phyloP scores from a whole-genome alignment of 768 basidiomycete genomes.

The Mycena capillaripes region DNA sequence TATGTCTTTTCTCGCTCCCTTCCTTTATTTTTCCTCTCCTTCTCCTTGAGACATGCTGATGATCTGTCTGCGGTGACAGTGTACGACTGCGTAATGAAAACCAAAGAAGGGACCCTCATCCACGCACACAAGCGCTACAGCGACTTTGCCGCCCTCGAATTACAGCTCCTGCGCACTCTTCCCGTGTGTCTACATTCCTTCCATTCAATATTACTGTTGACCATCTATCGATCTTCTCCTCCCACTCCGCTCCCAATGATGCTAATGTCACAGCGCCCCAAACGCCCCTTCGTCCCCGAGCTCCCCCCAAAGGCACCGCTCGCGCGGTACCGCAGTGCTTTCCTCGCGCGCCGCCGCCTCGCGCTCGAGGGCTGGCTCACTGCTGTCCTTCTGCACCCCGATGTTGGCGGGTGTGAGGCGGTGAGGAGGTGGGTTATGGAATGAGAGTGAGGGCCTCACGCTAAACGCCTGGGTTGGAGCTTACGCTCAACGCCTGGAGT shows the following conservation, averaged over 20 bases:
- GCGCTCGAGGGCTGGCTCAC: slow-evolving; percentile 78
- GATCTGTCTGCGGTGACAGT: slow-evolving; percentile 49
- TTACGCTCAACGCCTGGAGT: no score
- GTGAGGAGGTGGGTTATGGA: slow-evolving; percentile 70
- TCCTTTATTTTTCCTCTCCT: neutral
- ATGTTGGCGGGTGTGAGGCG: slow-evolving; percentile 72
- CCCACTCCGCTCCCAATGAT: neutral
- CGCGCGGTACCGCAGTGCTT: slow-evolving; percentile 74
- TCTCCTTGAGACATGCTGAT: neutral
- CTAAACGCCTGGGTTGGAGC: no score
- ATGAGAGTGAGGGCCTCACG: no score
- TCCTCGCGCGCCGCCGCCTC: slow-evolving; percentile 74
- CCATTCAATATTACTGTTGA: no score
- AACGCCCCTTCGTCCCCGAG: slow-evolving; percentile 63
- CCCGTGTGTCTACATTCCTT: slow-evolving; percentile 62
- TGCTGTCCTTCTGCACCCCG: slow-evolving; percentile 75
- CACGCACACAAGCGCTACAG: slow-evolving; percentile 79
- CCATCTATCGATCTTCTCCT: neutral
- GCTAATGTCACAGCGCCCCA: slow-evolving; percentile 51
- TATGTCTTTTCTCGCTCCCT: slow-evolving; percentile 43
- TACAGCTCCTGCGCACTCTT: slow-evolving; percentile 61
- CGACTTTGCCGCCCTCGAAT: slow-evolving; percentile 70
- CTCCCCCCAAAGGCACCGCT: slow-evolving; percentile 81
- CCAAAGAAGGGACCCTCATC: slow-evolving; percentile 76
- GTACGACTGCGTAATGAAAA: slow-evolving; percentile 79